These are phyloP conservation scores for Volvox carteri DNA, from an alignment of 163 green algal genomes.

Conservation along the genomic window DNA sequence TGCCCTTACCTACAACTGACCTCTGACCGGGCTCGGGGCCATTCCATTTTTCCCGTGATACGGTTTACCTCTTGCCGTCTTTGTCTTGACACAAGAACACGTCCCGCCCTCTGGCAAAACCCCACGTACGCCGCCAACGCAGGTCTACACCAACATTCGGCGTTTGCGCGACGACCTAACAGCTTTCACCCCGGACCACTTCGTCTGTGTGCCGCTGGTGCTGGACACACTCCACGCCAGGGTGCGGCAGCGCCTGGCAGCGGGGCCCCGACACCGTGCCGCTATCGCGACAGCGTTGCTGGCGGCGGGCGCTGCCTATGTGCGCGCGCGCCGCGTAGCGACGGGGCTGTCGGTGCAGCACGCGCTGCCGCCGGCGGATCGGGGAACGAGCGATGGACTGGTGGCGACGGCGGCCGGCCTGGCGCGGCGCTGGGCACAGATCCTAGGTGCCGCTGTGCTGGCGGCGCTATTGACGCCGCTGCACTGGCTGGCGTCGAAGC, in stretches of 20 bases:
- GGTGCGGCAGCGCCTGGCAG: slow-evolving; percentile 66
- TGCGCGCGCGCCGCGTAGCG: slow-evolving; percentile 60
- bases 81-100: too few species aligned
- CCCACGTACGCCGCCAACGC: too few species aligned
- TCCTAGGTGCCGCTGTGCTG: slow-evolving; percentile 21
- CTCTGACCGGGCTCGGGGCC: too few species aligned
- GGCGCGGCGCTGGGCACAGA: background rate
- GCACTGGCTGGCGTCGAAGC: slow-evolving; percentile 72
- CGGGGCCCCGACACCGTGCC: slow-evolving; percentile 66
- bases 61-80: too few species aligned
- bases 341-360: slow-evolving; percentile 75
- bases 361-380: slow-evolving; percentile 46
- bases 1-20: background rate
- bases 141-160: slow-evolving; percentile 88
- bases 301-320: slow-evolving; percentile 69
- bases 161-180: slow-evolving; percentile 87
- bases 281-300: slow-evolving; percentile 81
- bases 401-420: too few species aligned
- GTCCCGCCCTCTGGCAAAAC: too few species aligned
- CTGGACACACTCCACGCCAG: slow-evolving; percentile 89
- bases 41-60: too few species aligned
- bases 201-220: slow-evolving; percentile 95
- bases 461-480: slow-evolving; percentile 73
- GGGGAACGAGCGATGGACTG: too few species aligned
- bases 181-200: slow-evolving; percentile 81